Base-by-base conservation (phyloP, 495 filamentous ascomycete species). In the Hyaloscypha finlandica region DNA sequence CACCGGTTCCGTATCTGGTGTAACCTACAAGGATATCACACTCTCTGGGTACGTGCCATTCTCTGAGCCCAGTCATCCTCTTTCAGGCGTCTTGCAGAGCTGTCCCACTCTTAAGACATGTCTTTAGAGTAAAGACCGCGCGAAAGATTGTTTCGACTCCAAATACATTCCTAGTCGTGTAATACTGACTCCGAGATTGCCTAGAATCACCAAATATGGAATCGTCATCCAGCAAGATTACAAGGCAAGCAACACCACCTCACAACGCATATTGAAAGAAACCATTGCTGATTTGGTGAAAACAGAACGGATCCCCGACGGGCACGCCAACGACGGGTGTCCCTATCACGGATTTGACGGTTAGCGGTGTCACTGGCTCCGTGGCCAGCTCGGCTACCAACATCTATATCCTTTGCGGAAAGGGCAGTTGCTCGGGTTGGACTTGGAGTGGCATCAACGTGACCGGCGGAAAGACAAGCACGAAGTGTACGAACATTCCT, bases 141-240 rank as follows among this genome's bases (percentile, higher is more conserved):
- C 25, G 25, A 25, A 25, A 25, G 25, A 25, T 2, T 1, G 25
- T 25, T 25, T 25, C 25, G 25, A 25, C 2, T 25, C 25, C 25
- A 25, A 25, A 25, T 25, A 25, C 25, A 1, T 25, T 25, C 25
- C 25, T 25, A 25, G 2, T 25, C 25, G 25, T 25, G 25, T 2
- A 25, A 25, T 25, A 2, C 25, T 25, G 25, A 25, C 25, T 25
- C 25, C 25, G 25, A 25, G 25, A 25, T 25, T 2, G 25, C 25
- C 25, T 25, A 25, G 25, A 29, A 89, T 89, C 72, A 75, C 80
- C 58, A 81, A 83, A 32, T 87, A 90, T 72, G 89, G 88, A 58
- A 85, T 91, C 58, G 79, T 88, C 66, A 85, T 91, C 55, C 77
- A 91, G 77, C 89, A 91, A 76, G 87, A 90, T 74, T 91, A 90